Conservation (phyloP, 768 basidiomycete genomes). For the Suillus spraguei region DNA sequence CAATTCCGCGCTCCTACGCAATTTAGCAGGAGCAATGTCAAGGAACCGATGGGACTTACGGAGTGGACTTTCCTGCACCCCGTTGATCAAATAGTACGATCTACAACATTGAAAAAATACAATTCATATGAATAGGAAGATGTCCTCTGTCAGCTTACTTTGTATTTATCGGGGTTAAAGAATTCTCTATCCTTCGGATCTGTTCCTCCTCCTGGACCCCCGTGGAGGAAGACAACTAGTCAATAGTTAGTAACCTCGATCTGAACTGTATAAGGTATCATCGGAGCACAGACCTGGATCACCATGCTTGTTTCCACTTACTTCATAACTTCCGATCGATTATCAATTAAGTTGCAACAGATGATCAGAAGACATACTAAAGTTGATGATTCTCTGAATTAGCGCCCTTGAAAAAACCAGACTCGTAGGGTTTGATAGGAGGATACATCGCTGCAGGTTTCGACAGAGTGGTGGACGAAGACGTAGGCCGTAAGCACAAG, state of each 20-base stretch:
- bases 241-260: conserved; percentile 2
- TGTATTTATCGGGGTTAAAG: conserved; percentile 87
- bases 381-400: conserved; percentile 57
- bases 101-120: conserved; percentile 35
- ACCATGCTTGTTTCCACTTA: conserved; percentile 78
- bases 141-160: conserved; percentile 41
- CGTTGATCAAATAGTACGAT: conserved; percentile 91
- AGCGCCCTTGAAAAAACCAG: conserved; percentile 67
- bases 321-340: conserved; percentile 61
- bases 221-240: conserved; percentile 80
- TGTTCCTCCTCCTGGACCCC: conserved; percentile 82
- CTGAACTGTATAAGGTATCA: conserved; percentile 5
- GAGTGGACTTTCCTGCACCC: conserved; percentile 84
- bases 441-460: conserved; percentile 57
- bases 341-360: conserved; percentile 7
- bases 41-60: conserved; percentile 47
- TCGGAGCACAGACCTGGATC: conserved; percentile 54
- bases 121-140: conserved; percentile 7
- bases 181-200: conserved; percentile 70
- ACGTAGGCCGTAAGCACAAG: not conserved
- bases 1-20: conserved; percentile 64
- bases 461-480: not conserved
- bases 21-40: conserved; percentile 9
- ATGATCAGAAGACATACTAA: conserved; percentile 51
- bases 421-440: conserved; percentile 63